These are phyloP conservation scores for Cryphonectria parasitica DNA, from an alignment of 2,329 filamentous ascomycete genomes.

Conservation along the genomic window DNA sequence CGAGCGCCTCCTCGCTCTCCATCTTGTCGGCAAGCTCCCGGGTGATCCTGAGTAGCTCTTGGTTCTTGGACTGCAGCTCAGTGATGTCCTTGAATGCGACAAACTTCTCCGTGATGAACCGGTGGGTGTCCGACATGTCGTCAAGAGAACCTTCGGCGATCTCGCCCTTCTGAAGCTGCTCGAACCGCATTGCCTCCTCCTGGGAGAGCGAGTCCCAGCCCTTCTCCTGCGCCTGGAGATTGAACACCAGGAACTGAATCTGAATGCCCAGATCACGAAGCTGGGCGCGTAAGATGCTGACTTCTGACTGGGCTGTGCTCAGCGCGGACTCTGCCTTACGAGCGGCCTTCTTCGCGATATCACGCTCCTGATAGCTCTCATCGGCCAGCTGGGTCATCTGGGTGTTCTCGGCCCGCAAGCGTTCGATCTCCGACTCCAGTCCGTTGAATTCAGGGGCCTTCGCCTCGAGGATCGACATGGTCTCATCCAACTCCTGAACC, in stretches of 20 bases:
- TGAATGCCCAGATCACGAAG: conserved; percentile 88
- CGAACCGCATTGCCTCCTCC: conserved; percentile 74
- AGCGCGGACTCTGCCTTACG: conserved; percentile 79
- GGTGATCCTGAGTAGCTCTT: conserved; percentile 79
- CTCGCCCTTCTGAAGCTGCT: conserved; percentile 77
- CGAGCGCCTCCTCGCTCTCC: conserved; percentile 85
- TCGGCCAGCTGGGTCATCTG: conserved; percentile 87
- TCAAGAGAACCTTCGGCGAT: conserved; percentile 71
- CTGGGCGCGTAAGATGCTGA: conserved; percentile 80
- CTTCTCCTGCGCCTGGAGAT: conserved; percentile 80
- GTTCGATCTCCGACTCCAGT: conserved; percentile 77
- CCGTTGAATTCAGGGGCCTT: conserved; percentile 89
- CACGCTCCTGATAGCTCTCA: conserved; percentile 78
- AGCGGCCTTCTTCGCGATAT: conserved; percentile 75
- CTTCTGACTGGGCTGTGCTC: conserved; percentile 66
- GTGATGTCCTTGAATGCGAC: conserved; percentile 85
- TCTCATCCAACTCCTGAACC: conserved; percentile 77
- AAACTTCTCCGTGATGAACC: conserved; percentile 87
- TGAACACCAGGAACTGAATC: conserved; percentile 87
- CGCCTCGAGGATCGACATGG: conserved; percentile 82
- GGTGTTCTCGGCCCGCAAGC: conserved; percentile 77
- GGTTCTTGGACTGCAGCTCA: conserved; percentile 86
- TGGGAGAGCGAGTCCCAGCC: conserved; percentile 72
- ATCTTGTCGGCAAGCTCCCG: conserved; percentile 85
- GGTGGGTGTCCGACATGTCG: conserved; percentile 81